Base-by-base conservation (phyloP, 2,329 filamentous ascomycete genomes). In the Alternaria arbusti region DNA sequence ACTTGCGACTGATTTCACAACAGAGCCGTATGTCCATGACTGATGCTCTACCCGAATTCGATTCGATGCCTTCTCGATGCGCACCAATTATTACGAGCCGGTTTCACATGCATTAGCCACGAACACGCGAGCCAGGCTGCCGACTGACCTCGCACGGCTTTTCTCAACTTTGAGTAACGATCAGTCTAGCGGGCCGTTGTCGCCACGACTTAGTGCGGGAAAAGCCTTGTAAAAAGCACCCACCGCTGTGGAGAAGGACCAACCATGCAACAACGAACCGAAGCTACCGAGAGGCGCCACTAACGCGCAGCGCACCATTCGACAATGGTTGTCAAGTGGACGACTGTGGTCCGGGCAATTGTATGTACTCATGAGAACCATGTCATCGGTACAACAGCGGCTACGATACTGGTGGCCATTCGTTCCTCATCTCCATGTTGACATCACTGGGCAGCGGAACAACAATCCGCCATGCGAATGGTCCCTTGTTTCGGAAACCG, bases 111-210 rank as follows among this genome's bases (percentile, higher is more conserved):
- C 60, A 59, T 61, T 59, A 61, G 59, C 64, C 67, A 59, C 62
- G 59, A 23, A 32, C 46, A 57, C 30, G 59, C 55, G 54, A 51
- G 60, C 56, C 57, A 66, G 67, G 65, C 65, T 66, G 59, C 57
- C 50, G 43, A 65, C 58, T 36, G 47, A 56, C 30, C 32, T 49
- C 32, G 67, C 66, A 70, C 57, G 67, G 63, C 60, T 59, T 58
- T 32, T 26, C 23, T 54, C 51, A 57, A 51, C 58, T 50, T 57
- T 25, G 58, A 59, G 64, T 58, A 61, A 64, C 58, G 63, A 65
- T 66, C 54, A 67, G 60, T 69, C 69, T 69, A 71, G 71, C 66
- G 70, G 70, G 67, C 67, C 70, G 71, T 66, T 66, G 59, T 63
- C 61, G 65, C 64, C 61, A 63, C 65, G 65, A 61, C 60, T 67